Percentiles rank a stretch among this genome's conserved stretches.
These are phyloP conservation scores for Eutrema japonicum DNA, from an alignment of 345 rosid species.

Conservation along the genomic window DNA sequence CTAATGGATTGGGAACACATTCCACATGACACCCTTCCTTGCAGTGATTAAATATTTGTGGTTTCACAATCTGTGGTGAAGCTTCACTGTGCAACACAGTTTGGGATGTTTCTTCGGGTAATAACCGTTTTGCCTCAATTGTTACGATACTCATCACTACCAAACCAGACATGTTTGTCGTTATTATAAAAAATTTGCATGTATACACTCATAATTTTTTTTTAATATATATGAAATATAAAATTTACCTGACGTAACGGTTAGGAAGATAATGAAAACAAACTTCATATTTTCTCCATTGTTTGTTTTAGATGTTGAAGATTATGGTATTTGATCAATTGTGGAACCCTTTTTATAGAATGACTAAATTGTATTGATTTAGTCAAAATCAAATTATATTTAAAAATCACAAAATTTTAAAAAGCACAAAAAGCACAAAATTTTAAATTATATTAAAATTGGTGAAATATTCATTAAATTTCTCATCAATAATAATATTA, in stretches of 20 bases:
- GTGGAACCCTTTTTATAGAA: too few species aligned
- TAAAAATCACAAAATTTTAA: too few species aligned
- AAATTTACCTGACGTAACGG: conserved; percentile 12
- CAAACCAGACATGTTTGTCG: background rate
- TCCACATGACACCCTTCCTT: background rate
- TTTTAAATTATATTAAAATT: too few species aligned
- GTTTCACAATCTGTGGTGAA: background rate
- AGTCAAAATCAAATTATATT: too few species aligned
- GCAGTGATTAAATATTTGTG: background rate
- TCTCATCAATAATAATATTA: too few species aligned
- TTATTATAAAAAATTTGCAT: background rate
- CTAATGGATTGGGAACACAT: too few species aligned
- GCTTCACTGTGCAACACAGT: background rate
- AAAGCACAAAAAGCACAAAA: too few species aligned
- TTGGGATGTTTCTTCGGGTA: background rate
- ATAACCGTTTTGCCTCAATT: conserved; percentile 9
- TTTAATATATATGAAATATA: background rate
- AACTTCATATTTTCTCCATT: conserved; percentile 14
- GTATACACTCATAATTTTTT: background rate
- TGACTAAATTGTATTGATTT: too few species aligned
- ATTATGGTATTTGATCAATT: background rate
- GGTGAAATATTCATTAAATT: too few species aligned
- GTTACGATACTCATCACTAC: conserved; percentile 7
- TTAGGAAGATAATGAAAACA: background rate
- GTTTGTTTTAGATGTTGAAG: background rate